phyloP scores from a whole-genome alignment of 2,329 filamentous ascomycete species.

The Paracorniculantispora psalliotae region DNA sequence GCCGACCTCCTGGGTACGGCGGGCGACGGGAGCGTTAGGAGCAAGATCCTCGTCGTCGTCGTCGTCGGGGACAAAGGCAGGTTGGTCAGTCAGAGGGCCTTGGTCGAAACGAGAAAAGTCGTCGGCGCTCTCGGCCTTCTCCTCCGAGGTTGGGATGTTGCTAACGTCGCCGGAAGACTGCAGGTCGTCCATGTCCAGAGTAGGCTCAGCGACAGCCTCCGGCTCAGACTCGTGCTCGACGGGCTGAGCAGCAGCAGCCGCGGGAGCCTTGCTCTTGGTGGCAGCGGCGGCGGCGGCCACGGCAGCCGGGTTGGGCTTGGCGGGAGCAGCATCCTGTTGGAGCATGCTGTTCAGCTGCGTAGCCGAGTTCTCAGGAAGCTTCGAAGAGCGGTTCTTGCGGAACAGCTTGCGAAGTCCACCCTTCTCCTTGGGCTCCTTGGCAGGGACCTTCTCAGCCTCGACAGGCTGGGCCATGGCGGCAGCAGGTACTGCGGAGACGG shows the following conservation, averaged over 20 bases:
- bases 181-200: not conserved
- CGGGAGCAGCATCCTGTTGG: conserved; percentile 31
- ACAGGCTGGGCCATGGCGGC: conserved; percentile 20
- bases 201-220: conserved; percentile 5
- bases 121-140: conserved; percentile 53
- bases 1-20: conserved; percentile 25
- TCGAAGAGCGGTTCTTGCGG: conserved; percentile 57
- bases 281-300: conserved; percentile 13
- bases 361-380: conserved; percentile 49
- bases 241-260: conserved; percentile 13
- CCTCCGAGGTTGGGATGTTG: conserved; percentile 56
- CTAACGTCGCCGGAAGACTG: conserved; percentile 30
- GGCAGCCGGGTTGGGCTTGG: conserved; percentile 11
- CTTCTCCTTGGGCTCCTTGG: conserved; percentile 36
- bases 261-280: conserved; percentile 19
- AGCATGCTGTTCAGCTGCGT: conserved; percentile 49
- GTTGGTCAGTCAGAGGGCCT: conserved; percentile 80
- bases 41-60: conserved; percentile 45
- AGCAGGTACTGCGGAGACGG: conserved; percentile 31
- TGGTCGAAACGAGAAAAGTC: conserved; percentile 74
- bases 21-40: conserved; percentile 49
- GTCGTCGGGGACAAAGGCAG: conserved; percentile 69
- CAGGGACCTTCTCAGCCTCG: conserved; percentile 12
- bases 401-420: conserved; percentile 62
- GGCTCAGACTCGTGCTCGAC: no score